A percentile compares a stretch with the other conserved stretches of the same genome.
Conservation (phyloP, 2,329 filamentous ascomycete genomes). For the Juglanconis sp. region DNA sequence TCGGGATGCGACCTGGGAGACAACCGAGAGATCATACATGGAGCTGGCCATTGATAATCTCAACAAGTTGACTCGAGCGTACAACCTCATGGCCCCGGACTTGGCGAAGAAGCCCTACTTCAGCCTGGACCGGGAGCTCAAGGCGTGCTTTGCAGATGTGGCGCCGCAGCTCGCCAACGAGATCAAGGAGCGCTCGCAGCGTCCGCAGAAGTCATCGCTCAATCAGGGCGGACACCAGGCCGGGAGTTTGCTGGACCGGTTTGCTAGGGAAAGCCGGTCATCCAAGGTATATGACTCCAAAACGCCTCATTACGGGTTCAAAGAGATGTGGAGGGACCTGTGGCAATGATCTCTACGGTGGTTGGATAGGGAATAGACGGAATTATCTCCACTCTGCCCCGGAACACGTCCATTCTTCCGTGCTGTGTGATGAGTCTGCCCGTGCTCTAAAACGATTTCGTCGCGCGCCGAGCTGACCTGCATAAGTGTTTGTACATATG, state of each 20-base stretch:
- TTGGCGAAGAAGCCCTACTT: conserved; percentile 93
- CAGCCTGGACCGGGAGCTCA: conserved; percentile 76
- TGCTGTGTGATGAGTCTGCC: no score
- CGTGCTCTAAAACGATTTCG: no score
- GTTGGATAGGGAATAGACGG: neutral
- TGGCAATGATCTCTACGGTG: conserved; percentile 38
- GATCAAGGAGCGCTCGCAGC: conserved; percentile 65
- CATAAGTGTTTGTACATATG: neutral
- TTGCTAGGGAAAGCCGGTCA: conserved; percentile 48
- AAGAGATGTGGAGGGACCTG: conserved; percentile 84
- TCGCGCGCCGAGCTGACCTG: no score
- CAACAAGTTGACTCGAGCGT: conserved; percentile 77
- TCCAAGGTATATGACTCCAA: conserved; percentile 71
- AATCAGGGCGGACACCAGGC: conserved; percentile 37
- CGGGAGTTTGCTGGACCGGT: conserved; percentile 57
- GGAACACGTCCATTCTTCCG: no score
- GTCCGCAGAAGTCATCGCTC: conserved; percentile 38
- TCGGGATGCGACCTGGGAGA: conserved; percentile 74
- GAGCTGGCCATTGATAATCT: conserved; percentile 72
- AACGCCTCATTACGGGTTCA: conserved; percentile 77
- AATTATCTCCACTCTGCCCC: neutral
- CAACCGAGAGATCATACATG: conserved; percentile 71
- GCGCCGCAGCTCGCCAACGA: conserved; percentile 71
- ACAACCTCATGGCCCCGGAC: conserved; percentile 92
- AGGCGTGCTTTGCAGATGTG: conserved; percentile 78